phyloP scores from a whole-genome alignment of 148 eudicot species.

The Fagopyrum tataricum region DNA sequence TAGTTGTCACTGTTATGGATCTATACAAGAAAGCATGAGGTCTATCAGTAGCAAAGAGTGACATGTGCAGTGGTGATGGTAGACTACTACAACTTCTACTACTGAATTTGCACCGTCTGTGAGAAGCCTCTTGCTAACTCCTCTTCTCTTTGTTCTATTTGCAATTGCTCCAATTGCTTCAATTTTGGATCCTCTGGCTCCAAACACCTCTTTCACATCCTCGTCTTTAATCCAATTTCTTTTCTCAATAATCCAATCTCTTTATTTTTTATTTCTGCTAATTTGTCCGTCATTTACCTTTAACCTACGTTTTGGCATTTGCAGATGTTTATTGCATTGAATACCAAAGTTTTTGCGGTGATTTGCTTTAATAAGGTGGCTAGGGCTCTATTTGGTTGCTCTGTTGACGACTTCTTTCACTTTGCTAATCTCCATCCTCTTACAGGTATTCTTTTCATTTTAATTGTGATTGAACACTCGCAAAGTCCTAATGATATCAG shows the following conservation, averaged over 20 bases:
- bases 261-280: neutral
- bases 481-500: neutral
- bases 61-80: slow-evolving; percentile 45
- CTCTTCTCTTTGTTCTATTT: slow-evolving; percentile 35
- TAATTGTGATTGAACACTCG: neutral
- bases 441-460: slow-evolving; percentile 38
- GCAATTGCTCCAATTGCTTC: slow-evolving; percentile 32
- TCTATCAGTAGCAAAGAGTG: slow-evolving; percentile 17
- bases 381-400: slow-evolving; percentile 78
- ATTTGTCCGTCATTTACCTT: too few species aligned
- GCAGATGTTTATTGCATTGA: slow-evolving; percentile 71
- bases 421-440: slow-evolving; percentile 71
- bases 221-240: slow-evolving; percentile 28
- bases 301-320: too few species aligned
- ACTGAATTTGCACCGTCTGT: slow-evolving; percentile 64
- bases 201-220: slow-evolving; percentile 70
- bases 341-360: slow-evolving; percentile 58
- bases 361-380: slow-evolving; percentile 85
- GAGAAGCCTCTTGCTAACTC: slow-evolving; percentile 48
- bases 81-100: slow-evolving; percentile 37
- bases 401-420: slow-evolving; percentile 78
- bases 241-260: neutral
- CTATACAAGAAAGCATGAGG: too few species aligned
- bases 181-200: slow-evolving; percentile 30
- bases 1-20: too few species aligned